Base-by-base conservation (phyloP, 1,284 basidiomycete genomes). In the Mycena citricolor region DNA sequence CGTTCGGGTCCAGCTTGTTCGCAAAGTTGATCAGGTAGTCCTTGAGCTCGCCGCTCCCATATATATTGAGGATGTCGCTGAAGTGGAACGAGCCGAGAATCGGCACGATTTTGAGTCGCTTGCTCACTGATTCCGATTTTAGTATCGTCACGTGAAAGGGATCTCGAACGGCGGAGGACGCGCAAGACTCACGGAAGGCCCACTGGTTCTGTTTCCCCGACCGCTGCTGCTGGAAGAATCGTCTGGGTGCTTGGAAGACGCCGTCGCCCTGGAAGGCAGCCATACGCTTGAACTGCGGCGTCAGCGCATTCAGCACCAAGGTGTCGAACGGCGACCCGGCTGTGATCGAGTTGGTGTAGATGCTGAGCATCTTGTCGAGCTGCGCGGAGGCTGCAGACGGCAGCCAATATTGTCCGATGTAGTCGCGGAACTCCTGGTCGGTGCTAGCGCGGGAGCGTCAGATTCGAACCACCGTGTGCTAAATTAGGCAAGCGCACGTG, bases 1-100 rank as follows among this genome's bases (percentile, higher is more conserved):
- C 63, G 41, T 79, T 80, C 3, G 60, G 60, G 36, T 60, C 47
- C 25, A 59, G 47, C 22, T 52, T 54, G 14, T 35, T 42, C 16
- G 52, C 59, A 46, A 64, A 62, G 41, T 53, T 50, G 31, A 62
- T 49, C 20, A 59, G 51, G 40, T 56, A 57, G 39, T 56, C 55
- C 2, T 51, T 50, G 21, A 66, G 47, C 37, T 64, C 62, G 42
- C 60, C 59, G 12, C 56, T 58, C 10, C 58, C 59, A 28, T 61
- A 65, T n/a, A 62, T 47, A 39, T 66, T 64, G 23, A 60, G 50
- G 19, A 65, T 45, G 35, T 65, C 63, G 5, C 60, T 52, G 17
- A 53, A 53, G 39, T 66, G 61, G 45, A 61, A 54, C n/a, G 43
- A 37, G 26, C 61, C 61, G 3, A 61, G 43, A 35, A 47, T 47